Evolutionary conservation across 768 basidiomycete species (phyloP).

Genomic region (Termitomyces sp.): DNA sequence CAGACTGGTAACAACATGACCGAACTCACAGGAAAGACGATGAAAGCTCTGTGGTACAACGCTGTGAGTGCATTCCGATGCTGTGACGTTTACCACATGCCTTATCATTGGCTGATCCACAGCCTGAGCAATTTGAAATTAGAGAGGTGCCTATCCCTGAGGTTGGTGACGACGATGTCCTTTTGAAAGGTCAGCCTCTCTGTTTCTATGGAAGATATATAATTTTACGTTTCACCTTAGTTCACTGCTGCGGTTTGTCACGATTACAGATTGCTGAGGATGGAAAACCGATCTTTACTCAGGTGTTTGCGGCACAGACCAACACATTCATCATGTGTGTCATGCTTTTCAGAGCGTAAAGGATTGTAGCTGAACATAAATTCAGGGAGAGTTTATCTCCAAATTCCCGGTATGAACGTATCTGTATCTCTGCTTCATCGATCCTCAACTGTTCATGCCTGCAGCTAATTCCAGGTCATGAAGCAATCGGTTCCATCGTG

Average conservation of each 20-base stretch:
- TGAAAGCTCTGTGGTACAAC: conserved; percentile 66
- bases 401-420: conserved; percentile 43
- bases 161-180: conserved; percentile 63
- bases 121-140: conserved; percentile 67
- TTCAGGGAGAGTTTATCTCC: conserved; percentile 53
- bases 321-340: conserved; percentile 54
- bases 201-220: conserved; percentile 2
- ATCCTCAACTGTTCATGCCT: neutral
- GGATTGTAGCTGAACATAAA: neutral
- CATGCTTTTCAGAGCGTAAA: neutral
- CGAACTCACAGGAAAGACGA: conserved; percentile 35
- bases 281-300: neutral
- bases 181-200: conserved; percentile 52
- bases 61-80: conserved; percentile 31
- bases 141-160: conserved; percentile 64
- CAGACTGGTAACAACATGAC: conserved; percentile 30
- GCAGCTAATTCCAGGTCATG: conserved; percentile 75
- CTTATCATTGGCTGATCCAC: neutral
- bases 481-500: conserved; percentile 68
- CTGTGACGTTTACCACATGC: conserved; percentile 8
- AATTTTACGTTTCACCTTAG: conserved; percentile 18
- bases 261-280: neutral
- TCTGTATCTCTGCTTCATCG: neutral
- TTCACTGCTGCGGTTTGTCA: conserved; percentile 37
- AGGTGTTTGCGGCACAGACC: conserved; percentile 60